Percentiles rank a stretch among this genome's conserved stretches.
Conservation (phyloP, 1,139 yeast genomes). For the Suhomyces taliae region DNA sequence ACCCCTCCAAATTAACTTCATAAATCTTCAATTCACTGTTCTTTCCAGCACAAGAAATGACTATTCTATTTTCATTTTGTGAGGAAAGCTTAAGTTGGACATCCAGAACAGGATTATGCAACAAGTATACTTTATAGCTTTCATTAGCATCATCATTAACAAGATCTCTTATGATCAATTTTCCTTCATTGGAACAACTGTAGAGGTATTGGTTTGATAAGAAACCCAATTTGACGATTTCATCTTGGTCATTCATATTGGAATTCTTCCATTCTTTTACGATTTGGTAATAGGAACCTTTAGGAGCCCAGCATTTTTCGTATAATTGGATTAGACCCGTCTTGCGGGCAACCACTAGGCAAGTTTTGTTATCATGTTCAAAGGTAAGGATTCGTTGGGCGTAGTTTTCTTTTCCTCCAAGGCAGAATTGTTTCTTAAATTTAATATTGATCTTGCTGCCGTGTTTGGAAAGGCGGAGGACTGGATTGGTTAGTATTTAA, state of each 20-base stretch:
- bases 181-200: conserved; percentile 47
- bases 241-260: conserved; percentile 21
- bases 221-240: conserved; percentile 34
- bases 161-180: conserved; percentile 44
- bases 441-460: conserved; percentile 1
- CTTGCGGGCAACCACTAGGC: conserved; percentile 28
- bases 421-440: conserved; percentile 21
- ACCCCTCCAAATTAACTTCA: conserved; percentile 14
- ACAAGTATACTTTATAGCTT: conserved; percentile 28
- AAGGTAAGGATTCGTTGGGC: conserved; percentile 24
- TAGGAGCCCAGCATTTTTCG: conserved; percentile 14
- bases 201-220: conserved; percentile 34
- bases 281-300: conserved; percentile 17
- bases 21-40: conserved; percentile 43
- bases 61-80: conserved; percentile 15
- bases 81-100: conserved; percentile 16
- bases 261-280: conserved; percentile 33
- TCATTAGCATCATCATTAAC: conserved; percentile 39
- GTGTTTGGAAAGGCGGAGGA: conserved; percentile 10
- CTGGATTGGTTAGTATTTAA: conserved; percentile 2
- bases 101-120: conserved; percentile 39
- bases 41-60: conserved; percentile 46
- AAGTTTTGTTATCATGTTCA: conserved; percentile 20
- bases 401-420: conserved; percentile 17
- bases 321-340: conserved; percentile 36